These are phyloP conservation scores for Cladosporium sp. DNA, from an alignment of 2,329 filamentous ascomycete species.

Conservation along the genomic window DNA sequence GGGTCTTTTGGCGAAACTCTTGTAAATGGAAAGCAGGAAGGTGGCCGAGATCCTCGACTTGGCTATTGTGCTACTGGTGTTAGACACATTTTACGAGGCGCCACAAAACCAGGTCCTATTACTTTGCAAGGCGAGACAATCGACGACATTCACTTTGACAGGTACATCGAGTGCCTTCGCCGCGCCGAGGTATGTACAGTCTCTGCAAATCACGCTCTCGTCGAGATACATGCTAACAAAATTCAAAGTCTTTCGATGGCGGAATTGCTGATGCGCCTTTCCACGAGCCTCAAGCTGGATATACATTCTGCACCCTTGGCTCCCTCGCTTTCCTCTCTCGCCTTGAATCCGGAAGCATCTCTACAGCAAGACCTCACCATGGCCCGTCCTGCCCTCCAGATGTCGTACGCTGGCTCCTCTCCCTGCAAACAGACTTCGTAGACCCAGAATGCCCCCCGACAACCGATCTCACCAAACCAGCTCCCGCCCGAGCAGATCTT, in stretches of 20 bases:
- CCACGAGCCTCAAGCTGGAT: slow-evolving; percentile 84
- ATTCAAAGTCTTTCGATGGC: slow-evolving; percentile 72
- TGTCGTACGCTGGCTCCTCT: slow-evolving; percentile 45
- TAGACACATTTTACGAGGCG: slow-evolving; percentile 68
- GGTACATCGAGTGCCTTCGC: slow-evolving; percentile 66
- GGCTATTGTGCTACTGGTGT: slow-evolving; percentile 81
- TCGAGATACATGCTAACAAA: not conserved
- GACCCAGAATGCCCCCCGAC: slow-evolving; percentile 36
- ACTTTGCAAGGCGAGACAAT: slow-evolving; percentile 52
- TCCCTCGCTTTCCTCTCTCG: slow-evolving; percentile 72
- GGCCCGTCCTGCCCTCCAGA: slow-evolving; percentile 36
- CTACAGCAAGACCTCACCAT: slow-evolving; percentile 15
- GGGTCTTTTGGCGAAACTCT: slow-evolving; percentile 89
- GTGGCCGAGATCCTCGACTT: slow-evolving; percentile 80
- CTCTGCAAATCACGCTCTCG: not conserved
- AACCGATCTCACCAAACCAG: not conserved
- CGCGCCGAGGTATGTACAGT: slow-evolving; percentile 44
- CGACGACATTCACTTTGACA: slow-evolving; percentile 70
- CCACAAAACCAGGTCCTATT: slow-evolving; percentile 45
- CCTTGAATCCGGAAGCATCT: slow-evolving; percentile 35
- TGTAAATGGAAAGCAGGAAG: slow-evolving; percentile 59
- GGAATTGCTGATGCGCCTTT: slow-evolving; percentile 74
- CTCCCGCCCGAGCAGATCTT: not conserved
- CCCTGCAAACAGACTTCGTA: slow-evolving; percentile 39
- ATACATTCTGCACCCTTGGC: slow-evolving; percentile 82